These are phyloP conservation scores for Jackrogersella multiformis DNA, from an alignment of 495 filamentous ascomycete genomes.

Conservation along the genomic window DNA sequence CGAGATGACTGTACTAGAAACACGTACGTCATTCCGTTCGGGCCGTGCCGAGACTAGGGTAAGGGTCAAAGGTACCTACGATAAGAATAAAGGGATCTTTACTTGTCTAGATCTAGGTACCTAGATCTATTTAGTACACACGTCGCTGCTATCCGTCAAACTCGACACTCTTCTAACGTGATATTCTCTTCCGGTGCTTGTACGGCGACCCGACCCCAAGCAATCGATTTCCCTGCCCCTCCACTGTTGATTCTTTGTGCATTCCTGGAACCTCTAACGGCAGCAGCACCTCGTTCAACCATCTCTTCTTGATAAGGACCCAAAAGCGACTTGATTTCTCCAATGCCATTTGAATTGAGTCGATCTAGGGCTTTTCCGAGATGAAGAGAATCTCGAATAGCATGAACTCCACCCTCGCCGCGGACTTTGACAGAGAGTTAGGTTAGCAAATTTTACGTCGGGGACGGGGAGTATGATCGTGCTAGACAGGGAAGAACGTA, in stretches of 20 bases:
- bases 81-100: no score
- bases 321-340: conserved; percentile 14
- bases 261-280: conserved; percentile 21
- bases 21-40: background rate
- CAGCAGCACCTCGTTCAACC: conserved; percentile 18
- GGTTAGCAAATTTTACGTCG: background rate
- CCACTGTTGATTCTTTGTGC: background rate
- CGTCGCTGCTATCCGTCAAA: no score
- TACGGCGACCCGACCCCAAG: conserved; percentile 10
- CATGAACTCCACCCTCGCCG: conserved; percentile 57
- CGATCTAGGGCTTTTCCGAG: conserved; percentile 22
- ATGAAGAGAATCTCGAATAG: conserved; percentile 50
- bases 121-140: no score
- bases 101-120: no score
- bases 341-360: background rate
- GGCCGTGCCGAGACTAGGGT: background rate
- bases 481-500: conserved; percentile 49
- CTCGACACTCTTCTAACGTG: background rate
- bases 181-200: conserved; percentile 19
- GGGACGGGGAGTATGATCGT: background rate
- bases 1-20: background rate
- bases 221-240: background rate
- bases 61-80: no score
- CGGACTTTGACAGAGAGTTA: conserved; percentile 44
- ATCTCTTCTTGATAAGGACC: conserved; percentile 31